These are phyloP conservation scores for Cruciata laevipes DNA, from an alignment of 257 asterid species.

Conservation along the genomic window DNA sequence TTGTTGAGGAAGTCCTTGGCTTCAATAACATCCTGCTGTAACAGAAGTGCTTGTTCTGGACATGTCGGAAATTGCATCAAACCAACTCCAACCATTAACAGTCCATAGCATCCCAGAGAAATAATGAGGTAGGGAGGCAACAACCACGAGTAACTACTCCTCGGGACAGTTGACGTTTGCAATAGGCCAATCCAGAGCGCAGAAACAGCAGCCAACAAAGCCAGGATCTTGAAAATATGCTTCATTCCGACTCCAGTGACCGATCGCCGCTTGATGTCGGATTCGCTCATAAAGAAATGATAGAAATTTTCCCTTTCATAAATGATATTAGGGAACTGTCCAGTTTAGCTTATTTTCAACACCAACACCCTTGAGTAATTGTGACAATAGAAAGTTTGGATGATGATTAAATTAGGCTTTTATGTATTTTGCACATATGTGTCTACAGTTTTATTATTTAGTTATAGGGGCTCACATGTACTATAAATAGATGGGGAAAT, in stretches of 20 bases:
- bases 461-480: too few relatives aligned
- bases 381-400: too few relatives aligned
- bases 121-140: conserved; percentile 63
- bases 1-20: conserved; percentile 61
- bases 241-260: conserved; percentile 67
- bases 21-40: conserved; percentile 67
- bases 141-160: conserved; percentile 68
- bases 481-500: too few relatives aligned
- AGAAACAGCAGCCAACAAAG: conserved; percentile 45
- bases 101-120: conserved; percentile 74
- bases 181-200: conserved; percentile 68
- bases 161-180: conserved; percentile 48
- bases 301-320: too few relatives aligned
- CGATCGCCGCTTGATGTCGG: too few relatives aligned
- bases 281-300: too few relatives aligned
- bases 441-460: too few relatives aligned
- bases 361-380: too few relatives aligned
- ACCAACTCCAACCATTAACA: conserved; percentile 78
- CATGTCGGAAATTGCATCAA: conserved; percentile 72
- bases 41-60: conserved; percentile 68
- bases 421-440: too few relatives aligned
- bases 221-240: conserved; percentile 64
- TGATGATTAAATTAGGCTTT: too few relatives aligned
- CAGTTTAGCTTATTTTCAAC: too few relatives aligned
- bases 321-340: too few relatives aligned